Percentiles rank a stretch among this genome's conserved stretches.
Conservation (phyloP, 495 filamentous ascomycete genomes). For the Pyronema domesticum region DNA sequence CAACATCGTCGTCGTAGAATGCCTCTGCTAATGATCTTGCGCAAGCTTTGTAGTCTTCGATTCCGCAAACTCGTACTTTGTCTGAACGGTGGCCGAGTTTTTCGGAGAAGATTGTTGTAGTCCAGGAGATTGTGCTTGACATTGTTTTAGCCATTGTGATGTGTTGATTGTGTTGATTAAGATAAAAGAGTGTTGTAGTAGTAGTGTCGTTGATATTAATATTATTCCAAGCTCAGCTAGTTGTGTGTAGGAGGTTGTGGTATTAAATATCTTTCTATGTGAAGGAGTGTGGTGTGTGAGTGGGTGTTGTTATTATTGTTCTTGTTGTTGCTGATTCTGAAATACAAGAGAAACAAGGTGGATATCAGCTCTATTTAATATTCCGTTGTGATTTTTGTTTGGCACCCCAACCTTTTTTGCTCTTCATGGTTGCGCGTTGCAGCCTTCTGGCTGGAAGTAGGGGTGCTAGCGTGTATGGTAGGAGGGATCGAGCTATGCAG, state of each 20-base stretch:
- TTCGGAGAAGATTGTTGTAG: conserved; percentile 10
- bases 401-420: background rate
- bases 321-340: background rate
- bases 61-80: conserved; percentile 40
- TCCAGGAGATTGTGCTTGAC: conserved; percentile 13
- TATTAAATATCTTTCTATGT: too few relatives aligned
- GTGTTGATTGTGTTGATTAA: background rate
- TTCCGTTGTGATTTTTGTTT: background rate
- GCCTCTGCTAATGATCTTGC: conserved; percentile 52
- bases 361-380: background rate
- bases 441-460: too few relatives aligned
- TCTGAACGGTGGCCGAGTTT: conserved; percentile 19
- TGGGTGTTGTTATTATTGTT: background rate
- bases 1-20: conserved; percentile 56
- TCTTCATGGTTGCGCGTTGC: too few relatives aligned
- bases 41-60: conserved; percentile 47
- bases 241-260: too few relatives aligned
- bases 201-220: background rate
- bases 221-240: too few relatives aligned
- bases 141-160: conserved; percentile 15
- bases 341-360: background rate
- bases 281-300: background rate
- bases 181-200: background rate
- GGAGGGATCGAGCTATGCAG: background rate
- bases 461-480: background rate